These are phyloP conservation scores for Vigna angularis DNA, from an alignment of 306 rosid species.

Conservation along the genomic window DNA sequence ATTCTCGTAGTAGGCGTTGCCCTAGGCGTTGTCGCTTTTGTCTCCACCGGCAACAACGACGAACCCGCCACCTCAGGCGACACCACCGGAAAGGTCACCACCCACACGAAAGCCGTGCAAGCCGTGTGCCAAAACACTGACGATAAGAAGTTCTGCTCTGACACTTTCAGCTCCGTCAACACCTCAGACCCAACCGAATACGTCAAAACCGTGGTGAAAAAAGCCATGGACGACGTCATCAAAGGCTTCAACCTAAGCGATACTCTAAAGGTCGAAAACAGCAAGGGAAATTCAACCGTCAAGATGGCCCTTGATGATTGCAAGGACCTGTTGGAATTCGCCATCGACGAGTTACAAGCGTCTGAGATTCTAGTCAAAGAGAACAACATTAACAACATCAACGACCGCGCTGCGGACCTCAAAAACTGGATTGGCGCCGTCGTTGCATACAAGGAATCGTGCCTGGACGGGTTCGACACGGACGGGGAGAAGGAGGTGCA, in stretches of 20 bases:
- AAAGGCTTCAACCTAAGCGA: slow-evolving; percentile 61
- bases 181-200: slow-evolving; percentile 51
- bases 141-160: slow-evolving; percentile 48
- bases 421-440: slow-evolving; percentile 75
- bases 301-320: slow-evolving; percentile 70
- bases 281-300: neutral
- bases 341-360: slow-evolving; percentile 51
- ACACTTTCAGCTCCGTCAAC: slow-evolving; percentile 41
- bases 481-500: slow-evolving; percentile 41
- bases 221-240: slow-evolving; percentile 45
- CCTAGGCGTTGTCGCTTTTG: slow-evolving; percentile 54
- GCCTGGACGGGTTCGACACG: slow-evolving; percentile 59
- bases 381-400: slow-evolving; percentile 7
- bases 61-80: too few species aligned
- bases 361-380: slow-evolving; percentile 10
- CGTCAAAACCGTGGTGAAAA: slow-evolving; percentile 47
- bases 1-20: slow-evolving; percentile 71
- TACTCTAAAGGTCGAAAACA: slow-evolving; percentile 34
- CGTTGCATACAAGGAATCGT: slow-evolving; percentile 60
- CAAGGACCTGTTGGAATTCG: slow-evolving; percentile 59
- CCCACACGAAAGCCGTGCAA: slow-evolving; percentile 51
- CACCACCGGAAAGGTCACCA: neutral
- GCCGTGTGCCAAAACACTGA: slow-evolving; percentile 50
- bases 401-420: slow-evolving; percentile 50
- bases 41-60: neutral